Base-by-base conservation (phyloP, 805 yeast species). In the Ogataea haglerorum region DNA sequence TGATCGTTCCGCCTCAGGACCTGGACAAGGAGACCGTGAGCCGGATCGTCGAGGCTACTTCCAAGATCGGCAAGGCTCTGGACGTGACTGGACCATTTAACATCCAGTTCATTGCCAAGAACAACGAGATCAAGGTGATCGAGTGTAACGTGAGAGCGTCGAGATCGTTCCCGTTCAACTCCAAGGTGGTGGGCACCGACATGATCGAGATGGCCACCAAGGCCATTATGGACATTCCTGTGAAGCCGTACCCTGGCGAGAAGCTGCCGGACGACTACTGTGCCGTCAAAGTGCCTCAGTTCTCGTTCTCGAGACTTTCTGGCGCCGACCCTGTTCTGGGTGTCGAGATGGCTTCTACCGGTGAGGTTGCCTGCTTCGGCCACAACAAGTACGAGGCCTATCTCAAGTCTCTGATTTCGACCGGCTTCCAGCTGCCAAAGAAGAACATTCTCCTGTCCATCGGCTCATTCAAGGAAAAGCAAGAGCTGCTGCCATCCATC, bases 111-210 rank as follows among this genome's bases (percentile, higher is more conserved):
- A 93, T 91, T 64, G 96, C 96, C 46, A 86, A 89, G 70, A 89
- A 90, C 66, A 85, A 87, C 56, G 95, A 88, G 56, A 88, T 91
- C 66, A 93, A 93, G 79, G 99, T 91, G 40, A 91, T 91, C 61
- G 99, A 91, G 71, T 91, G 99, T 77, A 91, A 91, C 61, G 96
- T 91, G 43, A 85, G 99, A 70, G 99, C 99, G 26, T 91, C 98
- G n/a, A 85, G 99, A 66, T 91, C 98, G 13, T 90, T 88, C 87
- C 99, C 99, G 68, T 91, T 93, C 70, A 88, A 90, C 52, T 91
- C 98, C 38, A 91, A 91, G 80, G 96, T 89, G 57, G 89, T 89
- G 50, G 97, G 97, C 51, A 89, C 91, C 43, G 95, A 91, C 65
- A 76, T 91, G 70, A 91, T 91, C 68, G 98, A 90, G 67, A 80